Percentiles rank a stretch among this genome's conserved stretches.
Evolutionary conservation across 202 grass and related monocot genomes (phyloP).

Genomic region (Saccharum hybrid): DNA sequence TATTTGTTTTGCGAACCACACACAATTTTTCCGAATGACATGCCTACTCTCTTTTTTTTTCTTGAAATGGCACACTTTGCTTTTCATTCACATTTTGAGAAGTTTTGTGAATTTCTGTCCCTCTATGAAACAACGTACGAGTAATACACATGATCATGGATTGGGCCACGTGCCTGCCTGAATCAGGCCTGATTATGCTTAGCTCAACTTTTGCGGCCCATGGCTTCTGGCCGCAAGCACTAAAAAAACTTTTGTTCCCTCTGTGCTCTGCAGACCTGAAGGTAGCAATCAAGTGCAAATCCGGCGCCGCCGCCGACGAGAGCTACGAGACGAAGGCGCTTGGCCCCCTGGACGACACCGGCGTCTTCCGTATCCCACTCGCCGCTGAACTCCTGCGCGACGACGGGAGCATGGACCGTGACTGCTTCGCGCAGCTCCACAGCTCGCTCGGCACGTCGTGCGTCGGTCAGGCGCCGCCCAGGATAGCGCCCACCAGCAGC

Average conservation of each 20-base stretch:
- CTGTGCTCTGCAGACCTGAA: constrained; percentile 45
- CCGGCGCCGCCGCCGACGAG: constrained; percentile 41
- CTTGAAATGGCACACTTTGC: neutral
- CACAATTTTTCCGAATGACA: neutral
- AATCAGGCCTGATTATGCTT: neutral
- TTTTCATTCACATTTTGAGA: neutral
- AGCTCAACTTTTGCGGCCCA: constrained; percentile 1
- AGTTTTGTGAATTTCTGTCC: neutral
- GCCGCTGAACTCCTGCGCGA: constrained; percentile 43
- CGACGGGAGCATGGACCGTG: constrained; percentile 42
- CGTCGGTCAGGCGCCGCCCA: constrained; percentile 47
- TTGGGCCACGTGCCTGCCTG: neutral
- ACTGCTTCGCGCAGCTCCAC: constrained; percentile 65
- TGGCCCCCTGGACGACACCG: constrained; percentile 43
- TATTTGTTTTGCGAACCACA: neutral
- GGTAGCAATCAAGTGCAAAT: constrained; percentile 59
- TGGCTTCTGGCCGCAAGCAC: neutral
- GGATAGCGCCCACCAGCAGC: constrained; percentile 40
- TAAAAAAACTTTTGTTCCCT: neutral
- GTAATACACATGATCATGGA: neutral
- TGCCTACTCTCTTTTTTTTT: neutral
- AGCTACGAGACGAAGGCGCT: constrained; percentile 55
- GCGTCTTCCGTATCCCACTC: constrained; percentile 56
- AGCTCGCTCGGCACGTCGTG: constrained; percentile 54
- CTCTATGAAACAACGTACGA: neutral